Conservation (phyloP, 2,329 filamentous ascomycete species). For the Beauveria sp. region DNA sequence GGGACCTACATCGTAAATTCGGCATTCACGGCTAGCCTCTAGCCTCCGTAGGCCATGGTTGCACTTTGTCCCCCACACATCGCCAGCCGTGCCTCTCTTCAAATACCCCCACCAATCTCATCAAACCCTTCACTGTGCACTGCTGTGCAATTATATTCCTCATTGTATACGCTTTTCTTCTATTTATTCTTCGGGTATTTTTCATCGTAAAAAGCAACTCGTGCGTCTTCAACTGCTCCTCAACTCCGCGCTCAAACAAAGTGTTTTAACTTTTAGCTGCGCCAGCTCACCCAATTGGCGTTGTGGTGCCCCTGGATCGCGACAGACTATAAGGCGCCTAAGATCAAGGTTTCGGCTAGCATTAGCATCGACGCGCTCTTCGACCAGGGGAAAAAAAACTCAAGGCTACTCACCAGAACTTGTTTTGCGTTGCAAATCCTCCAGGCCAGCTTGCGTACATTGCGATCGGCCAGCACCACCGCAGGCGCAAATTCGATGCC, state of each 20-base stretch:
- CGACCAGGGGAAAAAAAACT: background rate
- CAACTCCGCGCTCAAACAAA: background rate
- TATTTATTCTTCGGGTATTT: conserved; percentile 2
- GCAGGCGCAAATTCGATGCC: conserved; percentile 91
- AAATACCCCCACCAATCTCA: background rate
- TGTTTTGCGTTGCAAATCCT: conserved; percentile 93
- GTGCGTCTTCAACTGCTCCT: background rate
- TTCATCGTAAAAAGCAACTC: background rate
- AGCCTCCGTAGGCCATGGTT: background rate
- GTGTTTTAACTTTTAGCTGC: too few species aligned
- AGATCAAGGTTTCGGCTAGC: conserved; percentile 12
- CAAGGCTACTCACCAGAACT: conserved; percentile 62
- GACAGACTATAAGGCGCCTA: conserved; percentile 69
- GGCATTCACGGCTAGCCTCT: too few species aligned
- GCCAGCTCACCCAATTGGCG: conserved; percentile 34
- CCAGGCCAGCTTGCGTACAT: conserved; percentile 85
- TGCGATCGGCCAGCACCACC: conserved; percentile 87
- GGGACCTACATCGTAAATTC: too few species aligned
- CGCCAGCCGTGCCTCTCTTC: background rate
- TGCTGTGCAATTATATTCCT: background rate
- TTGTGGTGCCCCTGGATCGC: conserved; percentile 53
- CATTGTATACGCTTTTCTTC: background rate
- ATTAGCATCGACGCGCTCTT: background rate
- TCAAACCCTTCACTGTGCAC: background rate
- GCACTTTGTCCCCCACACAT: conserved; percentile 7